Base-by-base conservation (phyloP, 148 eudicot genomes). In the Silene latifolia region DNA sequence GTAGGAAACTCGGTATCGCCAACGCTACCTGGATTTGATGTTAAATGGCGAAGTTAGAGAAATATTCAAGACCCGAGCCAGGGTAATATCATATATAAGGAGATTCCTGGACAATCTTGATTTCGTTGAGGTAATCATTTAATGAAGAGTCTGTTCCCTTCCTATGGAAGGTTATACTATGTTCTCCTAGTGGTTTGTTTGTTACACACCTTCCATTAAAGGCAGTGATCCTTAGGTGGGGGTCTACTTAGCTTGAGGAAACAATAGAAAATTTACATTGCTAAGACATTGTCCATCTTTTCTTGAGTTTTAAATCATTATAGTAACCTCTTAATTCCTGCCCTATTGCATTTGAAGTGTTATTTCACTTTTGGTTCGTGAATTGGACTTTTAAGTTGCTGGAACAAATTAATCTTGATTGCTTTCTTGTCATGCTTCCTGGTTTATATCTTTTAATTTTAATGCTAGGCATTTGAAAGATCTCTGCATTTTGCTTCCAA, bases 1-100 rank as follows among this genome's bases (percentile, higher is more conserved):
- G 11, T 48, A 93, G 97, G 98, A 95, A 92, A 90, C 97, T 47
- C 86, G 98, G 23, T 95, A 92, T 79, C 94, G 97, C 57, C 98
- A 95, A 74, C 89, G 98, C 10, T 95, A 95, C 82, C 78, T 95
- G 80, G 98, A 95, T 78, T 79, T 92, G 83, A 95, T 95, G 91
- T 65, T 91, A 85, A 93, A 95, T 73, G 23, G 75, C n/a, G 98
- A 95, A 70, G 89, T 92, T 66, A 85, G 87, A 65, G 83, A 89
- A 72, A 91, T 94, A 76, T 95, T 95, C 80, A 86, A 72, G 78
- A 88, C 92, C 47, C 90, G 98, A 4, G 67, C 96, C n/a, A 89
- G 74, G 78, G 79, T 92, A 25, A 78, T 95, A 53, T 80, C 83
- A n/a, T 89, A 90, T 74, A 78, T 95, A 51, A 83, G 93, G 81